Percentiles rank a stretch among this genome's conserved stretches.
Evolutionary conservation across 768 basidiomycete genomes (phyloP).

Genomic region (Leccinum barrowsii): DNA sequence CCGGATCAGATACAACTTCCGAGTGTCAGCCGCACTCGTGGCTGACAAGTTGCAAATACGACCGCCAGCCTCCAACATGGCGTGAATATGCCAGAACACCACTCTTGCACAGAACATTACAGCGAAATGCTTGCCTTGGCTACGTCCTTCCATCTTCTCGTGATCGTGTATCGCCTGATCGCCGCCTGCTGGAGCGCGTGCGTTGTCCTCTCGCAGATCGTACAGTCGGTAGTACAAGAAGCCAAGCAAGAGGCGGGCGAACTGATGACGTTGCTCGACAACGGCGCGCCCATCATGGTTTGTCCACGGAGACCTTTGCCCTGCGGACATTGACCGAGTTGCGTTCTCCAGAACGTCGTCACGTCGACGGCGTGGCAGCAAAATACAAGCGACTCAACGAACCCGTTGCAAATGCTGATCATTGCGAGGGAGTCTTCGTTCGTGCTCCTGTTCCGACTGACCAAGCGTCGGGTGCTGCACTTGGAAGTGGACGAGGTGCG

Average conservation of each 20-base stretch:
- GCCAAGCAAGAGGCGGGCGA: constrained; percentile 18
- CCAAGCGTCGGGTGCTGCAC: constrained; percentile 17
- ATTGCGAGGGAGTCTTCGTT: constrained; percentile 18
- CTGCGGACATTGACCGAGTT: no score
- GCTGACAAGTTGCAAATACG: not conserved
- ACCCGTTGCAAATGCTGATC: constrained; percentile 18
- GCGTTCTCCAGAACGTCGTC: constrained; percentile 4
- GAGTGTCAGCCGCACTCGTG: not conserved
- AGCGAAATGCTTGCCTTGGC: not conserved
- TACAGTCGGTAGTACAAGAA: constrained; percentile 7
- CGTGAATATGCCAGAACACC: no score
- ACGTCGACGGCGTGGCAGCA: not conserved
- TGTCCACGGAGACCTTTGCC: not conserved
- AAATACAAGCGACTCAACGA: not conserved
- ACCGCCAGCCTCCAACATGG: not conserved
- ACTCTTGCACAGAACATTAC: not conserved
- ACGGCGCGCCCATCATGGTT: not conserved
- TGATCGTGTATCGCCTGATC: constrained; percentile 3
- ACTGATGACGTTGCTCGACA: constrained; percentile 14
- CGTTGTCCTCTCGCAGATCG: constrained; percentile 9
- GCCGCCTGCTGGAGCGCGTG: constrained; percentile 12
- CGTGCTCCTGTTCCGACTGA: constrained; percentile 18
- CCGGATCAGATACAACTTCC: not conserved
- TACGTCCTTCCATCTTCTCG: constrained; percentile 1
- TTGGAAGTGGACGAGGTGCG: constrained; percentile 26